Conservation (phyloP, 257 asterid species). For the Anisodus tanguticus region DNA sequence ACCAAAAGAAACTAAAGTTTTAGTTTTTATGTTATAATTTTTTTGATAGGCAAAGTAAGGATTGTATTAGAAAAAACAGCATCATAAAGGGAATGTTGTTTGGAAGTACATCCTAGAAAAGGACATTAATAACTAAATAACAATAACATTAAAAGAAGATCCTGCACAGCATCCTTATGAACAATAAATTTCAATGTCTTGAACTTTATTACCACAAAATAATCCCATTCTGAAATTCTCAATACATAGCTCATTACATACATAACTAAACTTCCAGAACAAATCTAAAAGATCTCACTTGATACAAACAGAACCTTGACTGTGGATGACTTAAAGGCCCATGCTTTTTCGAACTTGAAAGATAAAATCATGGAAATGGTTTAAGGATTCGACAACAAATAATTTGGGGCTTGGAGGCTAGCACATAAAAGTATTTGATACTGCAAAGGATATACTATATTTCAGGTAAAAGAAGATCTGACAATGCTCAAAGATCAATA, state of each 20-base stretch:
- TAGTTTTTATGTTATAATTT: not conserved
- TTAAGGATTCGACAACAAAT: not conserved
- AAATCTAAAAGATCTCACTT: not conserved
- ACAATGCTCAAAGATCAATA: not conserved
- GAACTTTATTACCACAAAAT: conserved; percentile 5
- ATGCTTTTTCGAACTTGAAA: not conserved
- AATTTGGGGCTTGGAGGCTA: conserved; percentile 16
- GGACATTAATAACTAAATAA: conserved; percentile 1
- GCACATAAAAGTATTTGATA: conserved; percentile 4
- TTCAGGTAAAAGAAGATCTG: conserved; percentile 7
- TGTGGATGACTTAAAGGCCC: conserved; percentile 15
- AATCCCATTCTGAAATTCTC: not conserved
- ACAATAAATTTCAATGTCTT: not conserved
- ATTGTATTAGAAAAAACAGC: conserved; percentile 1
- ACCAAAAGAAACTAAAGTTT: conserved; percentile 30
- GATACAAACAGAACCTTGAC: conserved; percentile 18
- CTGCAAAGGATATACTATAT: not conserved
- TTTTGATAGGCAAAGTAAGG: conserved; percentile 24
- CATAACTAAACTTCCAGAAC: conserved; percentile 1
- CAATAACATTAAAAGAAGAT: not conserved
- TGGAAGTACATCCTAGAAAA: conserved; percentile 29
- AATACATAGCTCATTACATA: not conserved
- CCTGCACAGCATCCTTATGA: not conserved
- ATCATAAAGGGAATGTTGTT: conserved; percentile 22
- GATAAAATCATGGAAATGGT: not conserved